Conservation (phyloP, 2,329 filamentous ascomycete genomes). For the Colletotrichum liaoningense region DNA sequence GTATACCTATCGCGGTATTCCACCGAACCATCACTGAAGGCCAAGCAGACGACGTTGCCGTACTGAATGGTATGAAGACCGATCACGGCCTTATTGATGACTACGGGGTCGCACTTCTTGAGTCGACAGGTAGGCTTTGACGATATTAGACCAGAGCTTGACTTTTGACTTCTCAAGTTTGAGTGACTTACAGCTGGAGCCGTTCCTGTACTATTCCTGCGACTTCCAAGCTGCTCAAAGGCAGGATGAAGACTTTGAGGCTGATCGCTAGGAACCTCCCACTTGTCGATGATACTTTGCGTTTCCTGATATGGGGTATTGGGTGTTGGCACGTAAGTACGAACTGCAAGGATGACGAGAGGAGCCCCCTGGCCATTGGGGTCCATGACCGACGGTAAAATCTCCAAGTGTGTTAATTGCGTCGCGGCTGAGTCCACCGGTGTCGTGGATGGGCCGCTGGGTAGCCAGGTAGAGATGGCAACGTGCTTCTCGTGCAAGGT, state of each 20-base stretch:
- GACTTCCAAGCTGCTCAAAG: constrained; percentile 78
- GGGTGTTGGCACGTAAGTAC: constrained; percentile 68
- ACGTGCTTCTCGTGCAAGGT: constrained; percentile 66
- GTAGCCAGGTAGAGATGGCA: constrained; percentile 68
- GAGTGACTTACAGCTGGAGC: constrained; percentile 38
- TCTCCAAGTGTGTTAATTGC: constrained; percentile 79
- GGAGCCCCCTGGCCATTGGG: constrained; percentile 65
- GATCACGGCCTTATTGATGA: constrained; percentile 77
- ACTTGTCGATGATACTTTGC: constrained; percentile 82
- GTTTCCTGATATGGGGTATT: constrained; percentile 71
- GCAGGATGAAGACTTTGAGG: constrained; percentile 77
- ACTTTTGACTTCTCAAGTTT: neutral
- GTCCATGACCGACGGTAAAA: constrained; percentile 76
- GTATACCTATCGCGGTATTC: constrained; percentile 83
- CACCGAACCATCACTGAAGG: constrained; percentile 83
- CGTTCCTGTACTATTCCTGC: constrained; percentile 63
- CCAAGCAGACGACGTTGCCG: constrained; percentile 77
- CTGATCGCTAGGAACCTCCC: constrained; percentile 79
- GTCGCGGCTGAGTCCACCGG: constrained; percentile 63
- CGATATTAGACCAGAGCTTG: constrained; percentile 33
- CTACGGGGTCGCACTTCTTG: constrained; percentile 74
- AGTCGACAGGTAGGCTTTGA: constrained; percentile 53
- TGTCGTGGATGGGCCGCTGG: constrained; percentile 56
- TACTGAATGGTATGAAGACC: constrained; percentile 76
- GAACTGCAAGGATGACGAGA: constrained; percentile 78